Conservation (phyloP, 768 basidiomycete genomes). For the Tylopilus felleus region DNA sequence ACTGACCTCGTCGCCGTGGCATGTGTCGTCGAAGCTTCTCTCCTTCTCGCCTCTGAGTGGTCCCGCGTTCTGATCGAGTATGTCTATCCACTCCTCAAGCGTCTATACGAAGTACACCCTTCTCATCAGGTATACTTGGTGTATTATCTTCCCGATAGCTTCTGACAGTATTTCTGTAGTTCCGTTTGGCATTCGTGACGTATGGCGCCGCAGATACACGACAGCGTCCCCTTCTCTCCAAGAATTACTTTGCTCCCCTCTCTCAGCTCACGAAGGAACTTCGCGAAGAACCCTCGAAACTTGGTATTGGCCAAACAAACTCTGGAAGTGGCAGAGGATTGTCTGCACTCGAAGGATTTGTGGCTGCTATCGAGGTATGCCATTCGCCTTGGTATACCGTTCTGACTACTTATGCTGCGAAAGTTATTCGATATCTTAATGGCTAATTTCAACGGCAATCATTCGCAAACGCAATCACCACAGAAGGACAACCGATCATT, state of each 20-base stretch:
- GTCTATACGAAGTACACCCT: constrained; percentile 44
- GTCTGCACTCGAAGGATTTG: constrained; percentile 68
- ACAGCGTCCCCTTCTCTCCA: constrained; percentile 55
- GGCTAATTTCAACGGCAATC: constrained; percentile 13
- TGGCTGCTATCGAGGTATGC: constrained; percentile 65
- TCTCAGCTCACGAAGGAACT: constrained; percentile 42
- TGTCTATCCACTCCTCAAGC: constrained; percentile 48
- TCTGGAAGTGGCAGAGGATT: constrained; percentile 50
- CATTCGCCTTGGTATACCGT: not conserved
- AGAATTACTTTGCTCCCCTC: constrained; percentile 52
- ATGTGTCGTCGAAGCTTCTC: constrained; percentile 60
- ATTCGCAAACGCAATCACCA: constrained; percentile 17
- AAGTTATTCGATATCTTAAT: constrained; percentile 39
- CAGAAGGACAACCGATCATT: constrained; percentile 29
- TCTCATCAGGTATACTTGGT: constrained; percentile 34
- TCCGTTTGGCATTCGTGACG: constrained; percentile 52
- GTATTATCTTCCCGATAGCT: not conserved
- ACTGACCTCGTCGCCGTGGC: constrained; percentile 45
- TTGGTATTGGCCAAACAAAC: constrained; percentile 58
- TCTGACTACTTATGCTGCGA: constrained; percentile 27
- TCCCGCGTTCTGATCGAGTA: constrained; percentile 43
- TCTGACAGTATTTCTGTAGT: constrained; percentile 23
- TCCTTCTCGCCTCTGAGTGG: constrained; percentile 55
- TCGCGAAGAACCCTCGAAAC: constrained; percentile 41
- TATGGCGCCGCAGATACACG: constrained; percentile 59